These are phyloP conservation scores for Aspergillus brasiliensis DNA, from an alignment of 2,329 filamentous ascomycete species.

Conservation along the genomic window DNA sequence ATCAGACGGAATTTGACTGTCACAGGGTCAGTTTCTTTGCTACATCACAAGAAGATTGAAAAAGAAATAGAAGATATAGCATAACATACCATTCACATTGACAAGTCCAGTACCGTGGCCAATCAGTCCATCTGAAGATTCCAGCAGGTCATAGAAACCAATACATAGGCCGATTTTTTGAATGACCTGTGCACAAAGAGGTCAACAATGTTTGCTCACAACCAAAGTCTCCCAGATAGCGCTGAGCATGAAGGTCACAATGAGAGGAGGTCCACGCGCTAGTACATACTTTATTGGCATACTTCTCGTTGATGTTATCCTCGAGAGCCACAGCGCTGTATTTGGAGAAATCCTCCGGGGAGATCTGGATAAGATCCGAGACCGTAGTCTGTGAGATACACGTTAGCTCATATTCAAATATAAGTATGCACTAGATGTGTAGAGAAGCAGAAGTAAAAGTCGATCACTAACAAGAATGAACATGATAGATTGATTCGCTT, in stretches of 20 bases:
- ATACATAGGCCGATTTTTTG: constrained; percentile 94
- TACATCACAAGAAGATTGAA: neutral
- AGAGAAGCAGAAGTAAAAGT: constrained; percentile 17
- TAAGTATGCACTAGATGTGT: neutral
- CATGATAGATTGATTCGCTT: constrained; percentile 36
- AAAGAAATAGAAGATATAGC: neutral
- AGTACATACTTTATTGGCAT: constrained; percentile 75
- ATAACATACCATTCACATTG: constrained; percentile 78
- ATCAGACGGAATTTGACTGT: constrained; percentile 88
- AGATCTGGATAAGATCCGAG: constrained; percentile 90
- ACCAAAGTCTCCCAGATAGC: neutral
- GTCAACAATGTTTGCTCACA: neutral
- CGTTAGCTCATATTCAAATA: constrained; percentile 12
- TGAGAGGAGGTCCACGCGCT: neutral
- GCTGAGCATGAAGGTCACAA: neutral
- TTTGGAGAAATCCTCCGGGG: constrained; percentile 84
- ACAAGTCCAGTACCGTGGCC: constrained; percentile 89
- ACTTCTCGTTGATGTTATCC: constrained; percentile 96
- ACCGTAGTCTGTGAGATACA: constrained; percentile 72
- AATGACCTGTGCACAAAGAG: constrained; percentile 62
- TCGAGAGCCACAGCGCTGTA: constrained; percentile 80
- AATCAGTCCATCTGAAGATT: constrained; percentile 88
- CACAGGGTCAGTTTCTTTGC: constrained; percentile 1
- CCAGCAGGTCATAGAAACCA: constrained; percentile 86
- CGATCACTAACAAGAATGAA: constrained; percentile 52